phyloP scores from a whole-genome alignment of 169 alveolate species.

The Plasmodium knowlesi region DNA sequence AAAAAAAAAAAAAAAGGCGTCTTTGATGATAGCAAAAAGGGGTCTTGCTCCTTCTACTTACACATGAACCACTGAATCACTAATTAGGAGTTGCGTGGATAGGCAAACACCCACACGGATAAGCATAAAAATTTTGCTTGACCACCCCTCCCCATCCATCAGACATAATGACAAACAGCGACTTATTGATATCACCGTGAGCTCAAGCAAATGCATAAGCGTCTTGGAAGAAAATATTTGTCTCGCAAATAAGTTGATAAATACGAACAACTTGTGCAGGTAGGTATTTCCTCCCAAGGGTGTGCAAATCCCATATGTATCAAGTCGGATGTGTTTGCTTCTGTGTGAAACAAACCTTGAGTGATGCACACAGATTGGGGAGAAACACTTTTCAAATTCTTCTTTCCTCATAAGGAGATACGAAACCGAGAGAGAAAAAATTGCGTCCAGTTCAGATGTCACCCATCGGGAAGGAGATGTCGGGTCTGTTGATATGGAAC shows the following conservation, averaged over 20 bases:
- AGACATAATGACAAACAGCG: constrained; percentile 60
- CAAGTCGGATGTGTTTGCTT: background rate
- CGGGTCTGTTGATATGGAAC: background rate
- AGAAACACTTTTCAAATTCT: background rate
- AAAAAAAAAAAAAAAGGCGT: background rate
- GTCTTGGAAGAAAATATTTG: constrained; percentile 35
- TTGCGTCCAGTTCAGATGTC: background rate
- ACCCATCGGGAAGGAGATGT: background rate
- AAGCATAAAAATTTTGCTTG: background rate
- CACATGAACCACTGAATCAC: background rate
- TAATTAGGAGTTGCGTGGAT: background rate
- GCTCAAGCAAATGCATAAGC: constrained; percentile 45
- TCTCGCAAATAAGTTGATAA: constrained; percentile 51
- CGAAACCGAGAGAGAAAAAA: constrained; percentile 52
- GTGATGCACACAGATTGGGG: background rate
- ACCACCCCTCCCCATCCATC: background rate
- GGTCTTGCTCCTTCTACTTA: background rate
- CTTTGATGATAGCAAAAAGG: background rate
- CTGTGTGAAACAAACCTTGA: background rate
- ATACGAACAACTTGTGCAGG: constrained; percentile 53
- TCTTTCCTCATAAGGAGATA: constrained; percentile 14
- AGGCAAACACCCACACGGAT: background rate
- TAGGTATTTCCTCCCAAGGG: background rate
- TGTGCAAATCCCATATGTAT: background rate
- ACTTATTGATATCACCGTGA: constrained; percentile 28